A percentile compares a stretch with the other conserved stretches of the same genome.
Conservation (phyloP, 2,329 filamentous ascomycete species). For the Botrytis elliptica region DNA sequence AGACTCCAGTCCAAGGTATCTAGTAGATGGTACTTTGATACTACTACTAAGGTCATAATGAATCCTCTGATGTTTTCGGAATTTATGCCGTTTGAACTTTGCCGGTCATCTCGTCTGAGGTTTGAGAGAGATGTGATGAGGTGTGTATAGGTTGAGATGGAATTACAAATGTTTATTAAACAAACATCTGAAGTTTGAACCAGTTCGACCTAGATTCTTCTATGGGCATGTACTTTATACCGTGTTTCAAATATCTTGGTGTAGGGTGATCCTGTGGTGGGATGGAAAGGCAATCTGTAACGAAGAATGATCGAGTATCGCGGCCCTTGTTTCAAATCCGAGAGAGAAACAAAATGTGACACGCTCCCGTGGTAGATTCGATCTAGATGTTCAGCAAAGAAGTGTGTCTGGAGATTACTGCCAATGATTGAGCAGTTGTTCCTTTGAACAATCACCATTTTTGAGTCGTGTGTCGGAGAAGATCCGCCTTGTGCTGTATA, state of each 20-base stretch:
- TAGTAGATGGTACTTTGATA: not conserved
- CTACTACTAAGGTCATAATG: too few relatives aligned
- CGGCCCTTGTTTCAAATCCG: conserved; percentile 3
- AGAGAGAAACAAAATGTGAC: not conserved
- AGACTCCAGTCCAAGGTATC: not conserved
- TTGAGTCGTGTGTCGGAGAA: not conserved
- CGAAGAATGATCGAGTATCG: conserved; percentile 1
- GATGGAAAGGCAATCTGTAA: conserved; percentile 4
- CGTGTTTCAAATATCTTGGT: not conserved
- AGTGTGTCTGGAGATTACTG: not conserved
- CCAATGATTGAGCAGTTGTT: not conserved
- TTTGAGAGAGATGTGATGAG: not conserved
- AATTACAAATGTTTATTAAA: not conserved
- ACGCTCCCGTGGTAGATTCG: not conserved
- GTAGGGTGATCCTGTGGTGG: not conserved
- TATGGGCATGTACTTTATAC: not conserved
- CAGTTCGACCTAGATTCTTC: not conserved
- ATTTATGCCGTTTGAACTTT: not conserved
- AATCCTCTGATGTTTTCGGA: conserved; percentile 2
- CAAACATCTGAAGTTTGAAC: conserved; percentile 6
- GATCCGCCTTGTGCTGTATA: not conserved
- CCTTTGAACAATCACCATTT: not conserved
- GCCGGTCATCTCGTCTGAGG: not conserved
- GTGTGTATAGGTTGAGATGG: not conserved
- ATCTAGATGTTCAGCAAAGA: conserved; percentile 4